These are phyloP conservation scores for Colletotrichum salicis DNA, from an alignment of 2,329 filamentous ascomycete genomes.

Conservation along the genomic window DNA sequence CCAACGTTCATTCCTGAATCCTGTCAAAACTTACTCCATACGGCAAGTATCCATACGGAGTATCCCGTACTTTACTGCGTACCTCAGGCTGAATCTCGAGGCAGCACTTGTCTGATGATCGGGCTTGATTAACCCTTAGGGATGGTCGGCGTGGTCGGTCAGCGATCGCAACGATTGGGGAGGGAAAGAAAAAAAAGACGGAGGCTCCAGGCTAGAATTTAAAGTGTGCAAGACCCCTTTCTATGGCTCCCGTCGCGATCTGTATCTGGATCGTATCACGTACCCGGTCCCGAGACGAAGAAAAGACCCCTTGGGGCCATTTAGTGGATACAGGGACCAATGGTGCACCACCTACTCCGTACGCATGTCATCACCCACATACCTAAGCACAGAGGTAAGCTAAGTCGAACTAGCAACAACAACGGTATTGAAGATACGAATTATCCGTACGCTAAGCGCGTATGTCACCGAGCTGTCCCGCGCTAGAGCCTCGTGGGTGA, in stretches of 20 bases:
- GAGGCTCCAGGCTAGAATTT: constrained; percentile 14
- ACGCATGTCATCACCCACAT: neutral
- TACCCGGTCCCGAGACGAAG: constrained; percentile 25
- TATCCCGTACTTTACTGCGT: too few relatives aligned
- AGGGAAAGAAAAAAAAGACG: neutral
- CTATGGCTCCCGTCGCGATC: constrained; percentile 3
- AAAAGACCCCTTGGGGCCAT: neutral
- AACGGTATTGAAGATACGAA: neutral
- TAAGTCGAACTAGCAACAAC: too few relatives aligned
- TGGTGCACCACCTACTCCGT: neutral
- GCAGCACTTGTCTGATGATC: neutral
- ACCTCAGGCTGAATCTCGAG: too few relatives aligned
- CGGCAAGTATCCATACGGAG: too few relatives aligned
- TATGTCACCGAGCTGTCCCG: neutral
- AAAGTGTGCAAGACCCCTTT: constrained; percentile 14
- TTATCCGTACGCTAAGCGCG: constrained; percentile 2
- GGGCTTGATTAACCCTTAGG: neutral
- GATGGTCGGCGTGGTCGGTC: neutral
- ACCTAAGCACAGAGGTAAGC: neutral
- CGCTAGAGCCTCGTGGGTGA: neutral
- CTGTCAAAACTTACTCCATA: too few relatives aligned
- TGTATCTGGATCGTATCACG: constrained; percentile 27
- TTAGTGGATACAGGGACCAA: constrained; percentile 14
- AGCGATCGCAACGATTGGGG: neutral
- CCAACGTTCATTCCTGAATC: neutral